Percentiles rank a stretch among this genome's conserved stretches.
These are phyloP conservation scores for Olyra latifolia DNA, from an alignment of 176 grass and related monocot species.

Conservation along the genomic window DNA sequence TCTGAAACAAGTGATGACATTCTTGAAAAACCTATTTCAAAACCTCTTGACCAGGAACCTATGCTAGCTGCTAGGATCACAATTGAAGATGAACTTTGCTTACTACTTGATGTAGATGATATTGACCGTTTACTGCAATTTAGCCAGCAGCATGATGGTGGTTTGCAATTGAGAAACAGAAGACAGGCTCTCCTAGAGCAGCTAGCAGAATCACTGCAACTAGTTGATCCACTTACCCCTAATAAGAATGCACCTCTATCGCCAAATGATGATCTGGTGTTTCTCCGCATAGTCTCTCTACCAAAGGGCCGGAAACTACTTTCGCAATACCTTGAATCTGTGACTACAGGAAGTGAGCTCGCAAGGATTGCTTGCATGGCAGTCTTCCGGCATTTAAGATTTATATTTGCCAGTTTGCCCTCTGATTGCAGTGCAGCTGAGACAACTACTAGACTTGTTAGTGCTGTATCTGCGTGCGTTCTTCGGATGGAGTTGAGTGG, in stretches of 20 bases:
- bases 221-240: conserved; percentile 74
- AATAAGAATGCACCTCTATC: conserved; percentile 41
- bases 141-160: conserved; percentile 69
- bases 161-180: conserved; percentile 60
- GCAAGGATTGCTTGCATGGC: conserved; percentile 78
- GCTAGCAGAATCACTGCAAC: conserved; percentile 69
- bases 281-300: conserved; percentile 71
- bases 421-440: conserved; percentile 44
- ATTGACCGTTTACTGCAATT: conserved; percentile 71
- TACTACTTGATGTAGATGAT: conserved; percentile 85
- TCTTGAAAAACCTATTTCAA: conserved; percentile 52
- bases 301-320: conserved; percentile 78
- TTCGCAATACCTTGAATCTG: conserved; percentile 54
- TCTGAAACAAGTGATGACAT: conserved; percentile 39
- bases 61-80: conserved; percentile 85
- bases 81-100: conserved; percentile 72
- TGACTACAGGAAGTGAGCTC: conserved; percentile 51
- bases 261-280: conserved; percentile 75
- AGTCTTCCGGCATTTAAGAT: conserved; percentile 73
- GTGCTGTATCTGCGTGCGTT: conserved; percentile 47
- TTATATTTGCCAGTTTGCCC: conserved; percentile 61
- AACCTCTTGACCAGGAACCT: conserved; percentile 77
- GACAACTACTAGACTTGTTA: conserved; percentile 48
- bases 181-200: conserved; percentile 64
- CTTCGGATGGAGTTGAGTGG: conserved; percentile 61